Base-by-base conservation (phyloP, 2,329 filamentous ascomycete species). In the Aspergillus carbonarius region DNA sequence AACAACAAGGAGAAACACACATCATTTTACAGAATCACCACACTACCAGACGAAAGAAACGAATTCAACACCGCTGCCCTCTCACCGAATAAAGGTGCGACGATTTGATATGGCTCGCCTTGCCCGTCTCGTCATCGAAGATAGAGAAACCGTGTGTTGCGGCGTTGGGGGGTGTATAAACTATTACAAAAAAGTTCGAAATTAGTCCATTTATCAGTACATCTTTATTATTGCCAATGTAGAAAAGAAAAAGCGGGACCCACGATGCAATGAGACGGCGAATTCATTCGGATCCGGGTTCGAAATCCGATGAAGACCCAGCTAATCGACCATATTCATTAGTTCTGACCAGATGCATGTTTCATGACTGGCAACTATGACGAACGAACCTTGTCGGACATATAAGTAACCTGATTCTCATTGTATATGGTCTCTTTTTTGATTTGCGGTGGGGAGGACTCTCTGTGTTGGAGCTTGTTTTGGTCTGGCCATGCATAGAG, bases 111-210 rank as follows among this genome's bases (percentile, higher is more conserved):
- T 92, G 89, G 65, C 82, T 88, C 58, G 83, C 85, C 74, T 87
- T 87, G 54, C 93, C 90, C 3, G 91, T 96, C 66, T 82, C 81
- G 63, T 88, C 84, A 68, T 93, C 85, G 74, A 93, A 97, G 70
- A 93, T 86, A 69, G 91, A 84, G 74, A 91, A 96, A 23, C 93
- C 93, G 60, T 86, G 85, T 59, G 85, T 89, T 37, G 91, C 91
- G 37, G 93, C 92, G 69, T 96, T 96, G 3, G 93, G 93, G 35
- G 93, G 93, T 13, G 91, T 93, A 72, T 95, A 95, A 60, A 96
- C 81, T 83, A 60, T 39, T 27, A 44, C 9, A 5, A 39, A 20
- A 20, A 6, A 13, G 18, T 0, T 10, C 1, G n/a, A n/a, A 34
- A 1, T 51, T 18, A 51, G 48, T 23, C 7, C 23, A 17, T n/a